Percentiles rank a stretch among this genome's conserved stretches.
Evolutionary conservation across 2,329 filamentous ascomycete genomes (phyloP).

Genomic region (Colletotrichum lindemuthianum): DNA sequence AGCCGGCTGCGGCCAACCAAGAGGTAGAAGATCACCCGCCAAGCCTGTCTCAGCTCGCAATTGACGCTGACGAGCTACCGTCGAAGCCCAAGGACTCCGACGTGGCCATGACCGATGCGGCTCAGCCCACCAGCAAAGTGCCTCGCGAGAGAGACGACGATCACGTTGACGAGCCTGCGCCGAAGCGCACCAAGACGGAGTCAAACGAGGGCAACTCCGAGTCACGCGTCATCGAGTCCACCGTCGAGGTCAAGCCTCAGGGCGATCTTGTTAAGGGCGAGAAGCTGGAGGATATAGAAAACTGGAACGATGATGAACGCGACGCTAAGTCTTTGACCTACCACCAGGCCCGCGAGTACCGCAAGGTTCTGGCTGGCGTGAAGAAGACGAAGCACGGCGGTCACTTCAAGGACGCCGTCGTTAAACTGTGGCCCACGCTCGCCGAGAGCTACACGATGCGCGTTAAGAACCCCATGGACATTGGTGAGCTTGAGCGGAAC

Average conservation of each 20-base stretch:
- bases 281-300: slow-evolving; percentile 45
- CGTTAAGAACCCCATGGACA: slow-evolving; percentile 83
- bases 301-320: slow-evolving; percentile 54
- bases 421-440: slow-evolving; percentile 77
- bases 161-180: slow-evolving; percentile 67
- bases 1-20: slow-evolving; percentile 34
- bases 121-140: slow-evolving; percentile 64
- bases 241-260: slow-evolving; percentile 44
- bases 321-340: slow-evolving; percentile 64
- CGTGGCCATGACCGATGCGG: slow-evolving; percentile 64
- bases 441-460: slow-evolving; percentile 77
- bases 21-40: slow-evolving; percentile 50
- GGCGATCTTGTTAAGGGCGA: slow-evolving; percentile 35
- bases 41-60: slow-evolving; percentile 51
- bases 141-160: slow-evolving; percentile 84
- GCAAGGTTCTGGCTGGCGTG: slow-evolving; percentile 75
- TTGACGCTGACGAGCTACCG: slow-evolving; percentile 43
- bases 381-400: slow-evolving; percentile 87
- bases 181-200: slow-evolving; percentile 85
- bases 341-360: slow-evolving; percentile 69
- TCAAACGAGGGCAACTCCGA: slow-evolving; percentile 53
- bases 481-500: slow-evolving; percentile 83
- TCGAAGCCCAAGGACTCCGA: slow-evolving; percentile 44
- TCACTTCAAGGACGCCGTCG: slow-evolving; percentile 82
- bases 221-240: slow-evolving; percentile 35